Conservation (phyloP, 331 rosid species). For the Rosa hybrid region DNA sequence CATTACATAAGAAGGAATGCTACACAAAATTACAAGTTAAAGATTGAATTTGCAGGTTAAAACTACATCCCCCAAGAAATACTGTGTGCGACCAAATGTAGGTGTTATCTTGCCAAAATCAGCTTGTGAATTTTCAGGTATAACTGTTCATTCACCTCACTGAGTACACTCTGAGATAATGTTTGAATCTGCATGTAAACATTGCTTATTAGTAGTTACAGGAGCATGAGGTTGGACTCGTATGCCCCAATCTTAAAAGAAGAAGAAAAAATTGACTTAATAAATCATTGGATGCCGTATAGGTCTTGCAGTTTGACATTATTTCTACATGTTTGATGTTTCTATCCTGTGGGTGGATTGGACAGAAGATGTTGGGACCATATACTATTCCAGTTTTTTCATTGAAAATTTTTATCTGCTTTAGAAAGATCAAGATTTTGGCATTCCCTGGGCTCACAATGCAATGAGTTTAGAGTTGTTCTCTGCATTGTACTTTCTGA, state of each 20-base stretch:
- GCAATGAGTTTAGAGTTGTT: background rate
- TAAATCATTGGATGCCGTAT: background rate
- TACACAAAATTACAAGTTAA: background rate
- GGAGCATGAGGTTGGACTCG: background rate
- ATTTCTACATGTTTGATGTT: background rate
- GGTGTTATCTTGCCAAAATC: slow-evolving; percentile 72
- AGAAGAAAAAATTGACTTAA: background rate
- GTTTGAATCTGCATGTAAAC: slow-evolving; percentile 5
- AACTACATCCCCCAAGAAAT: slow-evolving; percentile 89
- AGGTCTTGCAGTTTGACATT: background rate
- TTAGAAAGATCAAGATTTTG: background rate
- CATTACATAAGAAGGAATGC: background rate
- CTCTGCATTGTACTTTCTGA: background rate
- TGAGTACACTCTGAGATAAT: background rate
- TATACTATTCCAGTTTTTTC: background rate
- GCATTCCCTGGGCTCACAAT: slow-evolving; percentile 6
- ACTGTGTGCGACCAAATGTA: slow-evolving; percentile 88
- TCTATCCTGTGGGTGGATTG: background rate
- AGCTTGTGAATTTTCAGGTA: slow-evolving; percentile 74
- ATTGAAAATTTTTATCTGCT: background rate
- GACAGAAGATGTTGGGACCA: background rate
- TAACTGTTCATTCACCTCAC: slow-evolving; percentile 5
- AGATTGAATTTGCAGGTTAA: slow-evolving; percentile 62
- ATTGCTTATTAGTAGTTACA: background rate
- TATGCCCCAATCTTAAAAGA: background rate